Percentiles rank a stretch among this genome's conserved stretches.
Conservation (phyloP, 257 asterid genomes). For the Marsdenia floribunda region DNA sequence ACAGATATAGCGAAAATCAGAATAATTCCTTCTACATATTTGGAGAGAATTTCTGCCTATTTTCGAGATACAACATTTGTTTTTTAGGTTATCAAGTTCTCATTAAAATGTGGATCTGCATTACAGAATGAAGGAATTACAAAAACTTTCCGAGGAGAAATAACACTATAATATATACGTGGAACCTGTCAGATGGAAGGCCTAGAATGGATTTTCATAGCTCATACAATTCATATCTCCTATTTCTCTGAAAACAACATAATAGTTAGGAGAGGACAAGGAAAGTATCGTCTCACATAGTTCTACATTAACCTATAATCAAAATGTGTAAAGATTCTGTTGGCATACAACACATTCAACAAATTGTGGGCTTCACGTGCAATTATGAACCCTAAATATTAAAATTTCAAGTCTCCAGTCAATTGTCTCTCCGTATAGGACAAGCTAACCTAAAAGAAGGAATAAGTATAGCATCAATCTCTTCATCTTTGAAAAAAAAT, state of each 20-base stretch:
- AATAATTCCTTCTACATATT: background rate
- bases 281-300: background rate
- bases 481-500: too few species aligned
- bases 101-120: background rate
- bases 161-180: too few species aligned
- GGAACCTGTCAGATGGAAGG: too few species aligned
- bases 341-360: too few species aligned
- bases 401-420: background rate
- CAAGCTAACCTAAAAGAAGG: too few species aligned
- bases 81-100: background rate
- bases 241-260: background rate
- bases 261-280: background rate
- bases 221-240: background rate
- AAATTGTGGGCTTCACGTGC: background rate
- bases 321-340: background rate
- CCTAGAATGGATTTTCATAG: too few species aligned
- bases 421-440: too few species aligned
- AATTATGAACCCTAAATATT: background rate
- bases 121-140: background rate
- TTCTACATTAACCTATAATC: background rate
- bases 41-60: background rate
- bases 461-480: too few species aligned
- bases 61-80: too few species aligned
- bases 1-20: background rate
- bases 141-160: too few species aligned